These are phyloP conservation scores for Rhodotorula sp. DNA, from an alignment of 1,284 basidiomycete genomes.

Conservation along the genomic window DNA sequence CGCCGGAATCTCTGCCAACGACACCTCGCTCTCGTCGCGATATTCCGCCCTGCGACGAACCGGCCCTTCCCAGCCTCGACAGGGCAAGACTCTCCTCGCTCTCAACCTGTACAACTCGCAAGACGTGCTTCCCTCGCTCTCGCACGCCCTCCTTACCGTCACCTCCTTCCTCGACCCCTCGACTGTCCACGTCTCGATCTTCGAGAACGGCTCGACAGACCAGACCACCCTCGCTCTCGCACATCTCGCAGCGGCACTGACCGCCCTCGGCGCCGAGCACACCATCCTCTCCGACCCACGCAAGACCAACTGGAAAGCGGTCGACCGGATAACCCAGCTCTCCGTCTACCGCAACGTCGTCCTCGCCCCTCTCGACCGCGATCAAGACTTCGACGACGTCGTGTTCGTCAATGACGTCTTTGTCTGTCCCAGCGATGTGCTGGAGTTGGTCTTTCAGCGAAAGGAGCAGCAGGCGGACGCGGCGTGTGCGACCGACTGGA, in stretches of 20 bases:
- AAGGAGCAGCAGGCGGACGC: slow-evolving; percentile 51
- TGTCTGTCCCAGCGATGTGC: slow-evolving; percentile 50
- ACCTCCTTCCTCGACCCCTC: slow-evolving; percentile 38
- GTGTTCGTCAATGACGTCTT: slow-evolving; percentile 55
- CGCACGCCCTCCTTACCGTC: slow-evolving; percentile 38
- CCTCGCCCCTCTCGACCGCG: slow-evolving; percentile 45
- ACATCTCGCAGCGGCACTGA: slow-evolving; percentile 31
- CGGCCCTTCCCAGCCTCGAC: neutral
- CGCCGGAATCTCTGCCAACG: neutral
- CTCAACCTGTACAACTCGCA: slow-evolving; percentile 44
- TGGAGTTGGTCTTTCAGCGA: slow-evolving; percentile 53
- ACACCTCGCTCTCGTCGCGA: neutral
- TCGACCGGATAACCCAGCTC: slow-evolving; percentile 48
- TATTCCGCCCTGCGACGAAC: neutral
- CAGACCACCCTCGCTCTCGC: slow-evolving; percentile 36
- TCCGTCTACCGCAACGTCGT: slow-evolving; percentile 52
- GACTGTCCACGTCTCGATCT: slow-evolving; percentile 43
- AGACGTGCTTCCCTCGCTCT: slow-evolving; percentile 43
- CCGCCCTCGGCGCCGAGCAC: slow-evolving; percentile 18
- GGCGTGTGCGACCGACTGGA: slow-evolving; percentile 53
- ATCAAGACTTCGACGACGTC: slow-evolving; percentile 47
- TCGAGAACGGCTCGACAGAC: slow-evolving; percentile 47
- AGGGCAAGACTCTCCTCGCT: slow-evolving; percentile 38
- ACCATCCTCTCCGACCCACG: slow-evolving; percentile 31
- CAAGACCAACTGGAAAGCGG: slow-evolving; percentile 31